Percentiles rank a stretch among this genome's conserved stretches.
These are phyloP conservation scores for Udeniomyces megalosporus DNA, from an alignment of 768 basidiomycete genomes.

Conservation along the genomic window DNA sequence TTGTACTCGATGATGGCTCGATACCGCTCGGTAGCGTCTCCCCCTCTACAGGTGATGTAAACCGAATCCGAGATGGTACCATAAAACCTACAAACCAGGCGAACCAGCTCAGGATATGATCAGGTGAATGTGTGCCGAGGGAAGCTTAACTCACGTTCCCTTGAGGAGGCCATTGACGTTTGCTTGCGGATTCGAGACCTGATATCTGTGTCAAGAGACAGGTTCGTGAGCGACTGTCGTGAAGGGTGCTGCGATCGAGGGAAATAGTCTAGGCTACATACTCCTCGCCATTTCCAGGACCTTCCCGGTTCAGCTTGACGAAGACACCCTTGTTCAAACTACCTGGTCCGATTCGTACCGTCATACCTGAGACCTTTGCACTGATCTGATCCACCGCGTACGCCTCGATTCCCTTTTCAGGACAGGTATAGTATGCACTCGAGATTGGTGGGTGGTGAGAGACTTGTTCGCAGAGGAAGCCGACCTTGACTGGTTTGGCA, in stretches of 20 bases:
- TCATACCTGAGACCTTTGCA: slow-evolving; percentile 78
- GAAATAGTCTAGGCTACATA: slow-evolving; percentile 18
- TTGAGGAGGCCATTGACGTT: slow-evolving; percentile 80
- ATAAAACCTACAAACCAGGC: slow-evolving; percentile 45
- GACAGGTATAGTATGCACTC: slow-evolving; percentile 62
- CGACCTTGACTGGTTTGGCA: slow-evolving; percentile 39
- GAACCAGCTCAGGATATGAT: not conserved
- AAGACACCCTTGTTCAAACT: slow-evolving; percentile 76
- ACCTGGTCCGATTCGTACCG: slow-evolving; percentile 67
- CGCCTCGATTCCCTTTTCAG: slow-evolving; percentile 52
- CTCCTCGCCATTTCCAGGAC: slow-evolving; percentile 52
- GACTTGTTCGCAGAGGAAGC: slow-evolving; percentile 81
- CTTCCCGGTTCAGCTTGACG: slow-evolving; percentile 53
- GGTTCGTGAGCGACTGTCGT: not conserved
- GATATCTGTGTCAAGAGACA: slow-evolving; percentile 37
- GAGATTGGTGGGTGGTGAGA: slow-evolving; percentile 96
- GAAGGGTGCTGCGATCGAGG: not conserved
- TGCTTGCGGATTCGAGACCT: slow-evolving; percentile 78
- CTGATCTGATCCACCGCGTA: slow-evolving; percentile 79
- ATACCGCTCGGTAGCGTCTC: slow-evolving; percentile 42
- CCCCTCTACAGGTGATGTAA: slow-evolving; percentile 63
- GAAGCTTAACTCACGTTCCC: slow-evolving; percentile 32
- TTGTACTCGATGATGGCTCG: slow-evolving; percentile 83
- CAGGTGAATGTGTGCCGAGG: not conserved
- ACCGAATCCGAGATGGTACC: slow-evolving; percentile 67